These are phyloP conservation scores for Asterella californica DNA, from an alignment of 225 moss, liverwort and hornwort species.

Conservation along the genomic window DNA sequence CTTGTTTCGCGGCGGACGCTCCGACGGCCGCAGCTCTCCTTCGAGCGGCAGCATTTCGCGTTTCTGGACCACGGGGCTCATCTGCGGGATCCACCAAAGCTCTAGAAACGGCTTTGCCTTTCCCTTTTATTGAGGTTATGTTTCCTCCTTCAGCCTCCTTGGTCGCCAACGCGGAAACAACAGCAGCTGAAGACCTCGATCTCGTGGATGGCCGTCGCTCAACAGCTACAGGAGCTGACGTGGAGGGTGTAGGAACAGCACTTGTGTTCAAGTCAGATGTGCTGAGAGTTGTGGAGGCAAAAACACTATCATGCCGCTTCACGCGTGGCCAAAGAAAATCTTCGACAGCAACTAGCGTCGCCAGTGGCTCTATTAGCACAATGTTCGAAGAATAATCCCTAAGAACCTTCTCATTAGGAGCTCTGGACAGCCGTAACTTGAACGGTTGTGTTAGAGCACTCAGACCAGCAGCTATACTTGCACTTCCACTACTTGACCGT, in stretches of 20 bases:
- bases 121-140: slow-evolving; percentile 67
- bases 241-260: slow-evolving; percentile 46
- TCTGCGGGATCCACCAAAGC: slow-evolving; percentile 60
- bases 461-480: slow-evolving; percentile 74
- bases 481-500: slow-evolving; percentile 68
- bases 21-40: slow-evolving; percentile 82
- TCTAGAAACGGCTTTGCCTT: slow-evolving; percentile 79
- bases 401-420: slow-evolving; percentile 69
- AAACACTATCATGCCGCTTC: slow-evolving; percentile 65
- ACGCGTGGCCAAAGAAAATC: slow-evolving; percentile 99
- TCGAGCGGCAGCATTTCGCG: slow-evolving; percentile 95
- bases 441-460: slow-evolving; percentile 91
- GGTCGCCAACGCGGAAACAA: slow-evolving; percentile 37
- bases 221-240: slow-evolving; percentile 30
- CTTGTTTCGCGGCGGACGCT: slow-evolving; percentile 56
- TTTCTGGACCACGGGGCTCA: slow-evolving; percentile 87
- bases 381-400: slow-evolving; percentile 89
- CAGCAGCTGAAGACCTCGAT: slow-evolving; percentile 68
- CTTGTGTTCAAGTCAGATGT: slow-evolving; percentile 51
- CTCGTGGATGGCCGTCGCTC: slow-evolving; percentile 73
- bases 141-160: slow-evolving; percentile 52
- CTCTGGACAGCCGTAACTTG: slow-evolving; percentile 89
- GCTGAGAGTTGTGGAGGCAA: slow-evolving; percentile 48
- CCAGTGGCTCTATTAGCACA: slow-evolving; percentile 91
- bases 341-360: slow-evolving; percentile 86